Conservation (phyloP, 2,329 filamentous ascomycete species). For the Penicillium concentricum region DNA sequence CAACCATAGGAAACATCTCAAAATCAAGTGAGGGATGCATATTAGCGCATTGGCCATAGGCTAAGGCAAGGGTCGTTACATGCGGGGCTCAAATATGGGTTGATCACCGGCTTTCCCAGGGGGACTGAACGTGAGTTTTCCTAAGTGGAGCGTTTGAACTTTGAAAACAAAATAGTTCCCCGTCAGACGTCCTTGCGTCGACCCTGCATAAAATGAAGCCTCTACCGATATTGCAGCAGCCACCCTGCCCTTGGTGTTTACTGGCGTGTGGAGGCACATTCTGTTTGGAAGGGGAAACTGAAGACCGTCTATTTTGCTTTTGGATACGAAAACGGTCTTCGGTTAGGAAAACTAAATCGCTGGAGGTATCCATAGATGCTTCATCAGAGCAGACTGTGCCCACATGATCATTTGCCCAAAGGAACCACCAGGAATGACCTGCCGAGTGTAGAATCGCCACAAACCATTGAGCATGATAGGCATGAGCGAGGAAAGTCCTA, state of each 20-base stretch:
- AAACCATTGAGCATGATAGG: not conserved
- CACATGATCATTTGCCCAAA: not conserved
- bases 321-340: not conserved
- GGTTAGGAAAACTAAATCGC: not conserved
- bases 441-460: not conserved
- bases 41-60: not conserved
- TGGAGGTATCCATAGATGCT: not conserved
- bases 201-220: not conserved
- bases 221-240: not conserved
- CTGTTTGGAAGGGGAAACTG: not conserved
- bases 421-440: not conserved
- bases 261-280: not conserved
- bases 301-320: not conserved
- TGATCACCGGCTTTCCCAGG: not conserved
- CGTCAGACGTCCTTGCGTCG: not conserved
- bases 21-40: not conserved
- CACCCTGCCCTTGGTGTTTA: not conserved
- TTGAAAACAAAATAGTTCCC: not conserved
- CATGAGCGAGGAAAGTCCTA: not conserved
- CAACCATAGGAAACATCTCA: not conserved
- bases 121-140: not conserved
- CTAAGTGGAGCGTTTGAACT: not conserved
- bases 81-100: not conserved
- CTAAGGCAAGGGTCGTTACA: conserved; percentile 7
- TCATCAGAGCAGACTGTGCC: not conserved